These are phyloP conservation scores for Furcasterigmium sp. DNA, from an alignment of 2,329 filamentous ascomycete genomes.

Conservation along the genomic window DNA sequence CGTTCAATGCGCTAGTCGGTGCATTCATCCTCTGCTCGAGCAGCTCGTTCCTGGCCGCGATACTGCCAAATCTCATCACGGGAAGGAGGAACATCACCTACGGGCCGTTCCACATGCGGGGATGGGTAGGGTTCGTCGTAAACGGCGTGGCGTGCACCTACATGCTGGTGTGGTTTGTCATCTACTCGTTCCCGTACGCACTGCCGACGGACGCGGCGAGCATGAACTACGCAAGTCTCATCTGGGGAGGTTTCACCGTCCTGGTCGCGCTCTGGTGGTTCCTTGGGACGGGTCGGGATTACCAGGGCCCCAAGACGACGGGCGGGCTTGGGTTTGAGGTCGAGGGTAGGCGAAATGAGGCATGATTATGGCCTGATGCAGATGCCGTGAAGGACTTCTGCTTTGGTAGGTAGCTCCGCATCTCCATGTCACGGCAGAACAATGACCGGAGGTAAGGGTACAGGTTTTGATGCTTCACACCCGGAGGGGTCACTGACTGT, in stretches of 20 bases:
- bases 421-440: no score
- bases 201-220: conserved; percentile 36
- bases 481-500: no score
- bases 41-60: conserved; percentile 57
- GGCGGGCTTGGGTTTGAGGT: conserved; percentile 6
- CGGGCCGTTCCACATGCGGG: conserved; percentile 54
- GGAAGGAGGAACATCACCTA: conserved; percentile 30
- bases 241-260: conserved; percentile 35
- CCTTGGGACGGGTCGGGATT: conserved; percentile 16
- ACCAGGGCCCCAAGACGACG: conserved; percentile 13
- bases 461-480: no score
- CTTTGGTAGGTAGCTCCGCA: no score
- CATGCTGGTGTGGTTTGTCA: conserved; percentile 55
- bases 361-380: no score
- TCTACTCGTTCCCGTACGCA: conserved; percentile 55
- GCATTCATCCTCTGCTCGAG: conserved; percentile 31
- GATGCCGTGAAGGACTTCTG: no score
- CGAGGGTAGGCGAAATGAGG: no score
- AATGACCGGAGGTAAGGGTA: no score
- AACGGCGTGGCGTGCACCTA: conserved; percentile 50
- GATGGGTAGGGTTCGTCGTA: conserved; percentile 40
- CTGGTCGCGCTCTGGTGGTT: conserved; percentile 37
- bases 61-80: conserved; percentile 51
- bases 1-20: conserved; percentile 63
- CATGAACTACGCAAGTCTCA: conserved; percentile 49